Conservation (phyloP, 139 green algal genomes). For the Microglena sp. region DNA sequence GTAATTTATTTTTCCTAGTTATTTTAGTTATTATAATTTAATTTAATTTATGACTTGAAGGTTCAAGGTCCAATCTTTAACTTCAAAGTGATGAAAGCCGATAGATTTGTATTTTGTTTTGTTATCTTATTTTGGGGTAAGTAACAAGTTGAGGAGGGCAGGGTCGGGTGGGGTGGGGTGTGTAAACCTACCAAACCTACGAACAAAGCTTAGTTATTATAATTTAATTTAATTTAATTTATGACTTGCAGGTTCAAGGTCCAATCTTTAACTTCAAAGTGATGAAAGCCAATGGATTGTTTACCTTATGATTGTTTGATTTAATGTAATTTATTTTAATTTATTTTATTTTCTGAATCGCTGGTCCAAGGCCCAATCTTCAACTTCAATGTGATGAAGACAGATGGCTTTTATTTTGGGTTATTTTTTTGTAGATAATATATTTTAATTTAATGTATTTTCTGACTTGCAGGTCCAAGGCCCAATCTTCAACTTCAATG, state of each 20-base stretch:
- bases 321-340: no score
- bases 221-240: no score
- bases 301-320: no score
- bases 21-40: no score
- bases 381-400: constrained; percentile 54
- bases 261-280: constrained; percentile 68
- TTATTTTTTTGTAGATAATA: no score
- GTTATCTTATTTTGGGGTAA: constrained; percentile 44
- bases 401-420: no score
- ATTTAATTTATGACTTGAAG: neutral
- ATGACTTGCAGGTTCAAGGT: constrained; percentile 39
- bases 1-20: no score
- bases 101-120: no score
- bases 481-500: constrained; percentile 65
- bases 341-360: neutral
- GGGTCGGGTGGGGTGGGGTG: no score
- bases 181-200: no score
- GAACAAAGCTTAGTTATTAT: no score
- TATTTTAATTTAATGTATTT: no score
- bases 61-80: constrained; percentile 67
- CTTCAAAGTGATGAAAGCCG: constrained; percentile 40
- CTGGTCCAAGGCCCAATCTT: constrained; percentile 59
- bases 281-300: constrained; percentile 8
- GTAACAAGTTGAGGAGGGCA: neutral
- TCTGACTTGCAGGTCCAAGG: constrained; percentile 38